phyloP scores from a whole-genome alignment of 2,329 filamentous ascomycete genomes.

The Ceratocystis huliohia region DNA sequence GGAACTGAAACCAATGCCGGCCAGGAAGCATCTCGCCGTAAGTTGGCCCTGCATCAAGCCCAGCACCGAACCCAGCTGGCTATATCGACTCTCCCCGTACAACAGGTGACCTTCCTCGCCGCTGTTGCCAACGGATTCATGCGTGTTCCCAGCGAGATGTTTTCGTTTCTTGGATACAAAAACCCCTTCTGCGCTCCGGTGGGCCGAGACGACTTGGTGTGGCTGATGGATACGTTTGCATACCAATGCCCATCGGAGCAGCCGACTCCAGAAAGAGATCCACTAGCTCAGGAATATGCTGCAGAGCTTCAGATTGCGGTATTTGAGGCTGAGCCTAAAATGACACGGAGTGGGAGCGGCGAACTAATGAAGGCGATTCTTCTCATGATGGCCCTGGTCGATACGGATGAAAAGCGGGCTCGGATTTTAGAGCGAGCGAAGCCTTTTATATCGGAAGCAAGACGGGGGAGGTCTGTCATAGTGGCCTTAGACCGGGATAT shows the following conservation, averaged over 20 bases:
- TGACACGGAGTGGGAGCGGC: conserved; percentile 40
- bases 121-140: not conserved
- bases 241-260: conserved; percentile 52
- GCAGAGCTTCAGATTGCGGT: conserved; percentile 74
- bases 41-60: too few species aligned
- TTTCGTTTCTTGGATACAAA: conserved; percentile 38
- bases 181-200: conserved; percentile 51
- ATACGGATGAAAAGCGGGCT: conserved; percentile 43
- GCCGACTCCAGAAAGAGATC: conserved; percentile 21
- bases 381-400: conserved; percentile 52
- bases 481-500: conserved; percentile 7
- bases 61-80: not conserved
- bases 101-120: not conserved
- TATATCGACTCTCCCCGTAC: not conserved
- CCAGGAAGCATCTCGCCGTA: not conserved
- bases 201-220: conserved; percentile 57
- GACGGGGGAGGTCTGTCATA: conserved; percentile 51
- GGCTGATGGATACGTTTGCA: conserved; percentile 65
- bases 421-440: conserved; percentile 56
- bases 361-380: conserved; percentile 59
- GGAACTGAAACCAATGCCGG: not conserved
- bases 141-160: conserved; percentile 24
- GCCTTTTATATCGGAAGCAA: conserved; percentile 66
- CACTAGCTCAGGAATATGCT: conserved; percentile 47
- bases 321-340: conserved; percentile 58